Evolutionary conservation across 2,329 filamentous ascomycete species (phyloP), one percentile per base, ranked within the genome.

Genomic region (Aureobasidium sp.): DNA sequence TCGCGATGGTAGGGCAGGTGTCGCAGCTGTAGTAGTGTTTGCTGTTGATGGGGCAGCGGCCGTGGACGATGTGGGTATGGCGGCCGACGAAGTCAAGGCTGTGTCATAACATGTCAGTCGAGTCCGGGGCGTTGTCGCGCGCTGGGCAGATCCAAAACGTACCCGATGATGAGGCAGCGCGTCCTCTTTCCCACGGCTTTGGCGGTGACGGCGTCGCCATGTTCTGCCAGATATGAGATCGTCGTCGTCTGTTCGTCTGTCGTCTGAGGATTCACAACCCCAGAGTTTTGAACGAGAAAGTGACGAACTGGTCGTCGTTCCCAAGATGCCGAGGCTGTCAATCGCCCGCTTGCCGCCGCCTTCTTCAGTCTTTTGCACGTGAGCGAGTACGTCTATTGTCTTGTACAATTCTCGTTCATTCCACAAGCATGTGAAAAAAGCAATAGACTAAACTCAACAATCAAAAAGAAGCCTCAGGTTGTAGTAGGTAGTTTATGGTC

Each of bases 111-210:
- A 13, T 20, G 42, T 58, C 42, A 58, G 55, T 58, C 32, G 55
- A 48, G 42, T 39, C 39, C 26, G 39, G 29, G 27, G 42, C n/a
- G 39, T n/a, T 32, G 50, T 53, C 50, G 9, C 32, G 32, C 26
- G 39, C 53, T 8, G 53, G 44, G 20, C 29, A 34, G 29, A 27
- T 29, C n/a, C 13, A 47, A 32, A 41, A 53, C 59, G 46, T 65
- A 72, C 69, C 68, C 52, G 69, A 69, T 46, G 68, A 69, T 55
- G 67, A 69, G 63, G 76, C 80, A 65, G 84, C 83, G 76, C 87
- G 88, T 67, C 87, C 83, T 75, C 88, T 85, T 79, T 99, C 94
- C 94, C 94, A 99, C 51, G 94, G 94, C 78, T 99, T 99, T 62
- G 94, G 94, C 72, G 94, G 94, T 75, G 93, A 97, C 67, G 55